Evolutionary conservation across 805 yeast species (phyloP), one percentile per base, ranked within the genome.

Genomic region (Candida chilensis): DNA sequence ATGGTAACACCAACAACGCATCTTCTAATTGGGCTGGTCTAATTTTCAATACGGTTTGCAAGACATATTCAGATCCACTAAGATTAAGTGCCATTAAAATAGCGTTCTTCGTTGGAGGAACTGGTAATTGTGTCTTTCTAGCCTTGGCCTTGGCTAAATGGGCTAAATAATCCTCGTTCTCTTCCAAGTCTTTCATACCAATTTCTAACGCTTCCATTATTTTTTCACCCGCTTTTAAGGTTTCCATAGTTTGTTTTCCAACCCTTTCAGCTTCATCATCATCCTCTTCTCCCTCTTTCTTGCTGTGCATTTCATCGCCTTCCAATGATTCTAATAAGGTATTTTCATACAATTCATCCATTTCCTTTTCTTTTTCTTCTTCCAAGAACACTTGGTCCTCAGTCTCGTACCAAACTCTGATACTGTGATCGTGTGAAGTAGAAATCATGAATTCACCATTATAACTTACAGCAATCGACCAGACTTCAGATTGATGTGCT

Each of bases 311-410:
- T 3, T 44, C 57, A 28, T 56, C 67, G 24, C 67, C 73, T 45
- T 85, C 95, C 27, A 86, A 56, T 4, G 88, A 75, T 11, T 71
- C 74, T 30, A 87, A 63, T 27, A 92, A 60, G 5, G 80, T 82
- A n/a, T 73, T 68, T 49, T 92, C 97, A 48, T 88, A 86, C 33
- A 78, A 60, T 52, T 88, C 95, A 51, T 92, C 98, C 72, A 87
- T 66, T 54, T 92, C 98, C 54, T 81, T 84, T 51, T 92, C 99
- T 35, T 92, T 70, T 59, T 92, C 98, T 64, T 92, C 99, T 54
- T 92, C 96, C 36, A 92, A 57, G 50, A 92, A 92, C n/a, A 92
- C 92, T 43, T 90, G 88, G 51, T 92, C 98, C 32, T 83, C 92
- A 4, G 94, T 83, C 51, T 86, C 87, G 36, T 70, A 71, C 98